Conservation (phyloP, 1,284 basidiomycete genomes). For the Cystobasidiaceae sp. region DNA sequence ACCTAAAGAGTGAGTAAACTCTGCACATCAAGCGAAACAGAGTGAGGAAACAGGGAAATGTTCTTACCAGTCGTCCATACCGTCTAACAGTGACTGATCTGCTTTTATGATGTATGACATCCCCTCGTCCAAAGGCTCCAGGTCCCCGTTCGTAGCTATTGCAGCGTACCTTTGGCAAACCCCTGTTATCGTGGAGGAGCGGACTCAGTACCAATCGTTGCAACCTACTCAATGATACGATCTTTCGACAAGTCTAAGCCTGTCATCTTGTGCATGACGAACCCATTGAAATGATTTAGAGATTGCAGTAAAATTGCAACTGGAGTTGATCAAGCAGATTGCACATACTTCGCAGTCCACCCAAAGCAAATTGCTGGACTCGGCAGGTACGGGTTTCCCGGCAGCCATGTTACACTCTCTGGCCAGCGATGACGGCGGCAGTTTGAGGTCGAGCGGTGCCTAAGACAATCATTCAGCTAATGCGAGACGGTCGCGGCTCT, state of each 20-base stretch:
- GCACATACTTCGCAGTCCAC: conserved; percentile 41
- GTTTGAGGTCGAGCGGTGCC: too few relatives aligned
- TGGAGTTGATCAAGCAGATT: too few relatives aligned
- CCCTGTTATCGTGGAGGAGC: not conserved
- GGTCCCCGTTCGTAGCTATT: conserved; percentile 52
- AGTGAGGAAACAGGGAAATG: not conserved
- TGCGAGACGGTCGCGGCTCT: too few relatives aligned
- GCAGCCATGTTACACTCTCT: too few relatives aligned
- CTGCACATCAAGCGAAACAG: too few relatives aligned
- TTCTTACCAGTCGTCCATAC: conserved; percentile 41
- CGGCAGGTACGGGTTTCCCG: not conserved
- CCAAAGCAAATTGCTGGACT: conserved; percentile 20
- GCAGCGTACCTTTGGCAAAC: conserved; percentile 44
- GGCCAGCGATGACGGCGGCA: too few relatives aligned
- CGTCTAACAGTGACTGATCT: conserved; percentile 50
- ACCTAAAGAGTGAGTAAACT: too few relatives aligned
- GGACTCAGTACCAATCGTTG: conserved; percentile 38
- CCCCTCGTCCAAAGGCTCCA: conserved; percentile 53
- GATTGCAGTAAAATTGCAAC: too few relatives aligned
- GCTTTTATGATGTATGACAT: conserved; percentile 53
- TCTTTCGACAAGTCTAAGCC: conserved; percentile 50
- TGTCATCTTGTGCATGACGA: too few relatives aligned
- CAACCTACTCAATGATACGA: conserved; percentile 53
- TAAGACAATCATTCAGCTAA: too few relatives aligned
- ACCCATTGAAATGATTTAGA: too few relatives aligned